phyloP scores from a whole-genome alignment of 305 asterid species.

The Fraxinus nigra region DNA sequence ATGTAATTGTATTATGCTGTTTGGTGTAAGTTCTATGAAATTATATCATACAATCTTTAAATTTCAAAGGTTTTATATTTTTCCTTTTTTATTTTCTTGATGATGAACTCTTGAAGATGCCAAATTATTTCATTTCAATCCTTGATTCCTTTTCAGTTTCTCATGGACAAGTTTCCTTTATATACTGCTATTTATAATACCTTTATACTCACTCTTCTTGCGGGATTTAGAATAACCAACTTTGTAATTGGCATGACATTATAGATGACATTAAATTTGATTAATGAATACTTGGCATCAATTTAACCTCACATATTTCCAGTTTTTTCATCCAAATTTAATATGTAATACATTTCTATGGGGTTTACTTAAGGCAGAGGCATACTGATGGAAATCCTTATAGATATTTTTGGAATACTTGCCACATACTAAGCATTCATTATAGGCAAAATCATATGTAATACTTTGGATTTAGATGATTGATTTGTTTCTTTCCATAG shows the following conservation, averaged over 20 bases:
- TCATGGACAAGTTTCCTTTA: constrained; percentile 10
- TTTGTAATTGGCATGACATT: neutral
- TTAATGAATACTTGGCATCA: neutral
- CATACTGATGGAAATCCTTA: neutral
- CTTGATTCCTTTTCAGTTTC: constrained; percentile 13
- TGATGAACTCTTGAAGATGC: neutral
- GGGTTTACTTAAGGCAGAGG: neutral
- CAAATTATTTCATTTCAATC: neutral
- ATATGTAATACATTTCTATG: neutral
- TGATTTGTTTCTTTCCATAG: neutral
- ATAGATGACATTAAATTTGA: neutral
- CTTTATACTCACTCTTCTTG: neutral
- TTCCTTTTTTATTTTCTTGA: neutral
- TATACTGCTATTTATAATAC: neutral
- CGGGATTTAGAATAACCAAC: neutral
- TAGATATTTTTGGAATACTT: neutral
- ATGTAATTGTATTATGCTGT: neutral
- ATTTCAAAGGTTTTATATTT: constrained; percentile 5
- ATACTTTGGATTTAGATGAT: neutral
- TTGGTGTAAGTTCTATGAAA: neutral
- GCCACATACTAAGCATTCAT: neutral
- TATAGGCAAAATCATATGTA: neutral
- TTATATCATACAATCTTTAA: neutral
- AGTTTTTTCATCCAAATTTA: neutral
- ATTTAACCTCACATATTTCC: neutral